Evolutionary conservation across 1,139 yeast genomes (phyloP).

Genomic region (Magnusiomyces tetraspermus): DNA sequence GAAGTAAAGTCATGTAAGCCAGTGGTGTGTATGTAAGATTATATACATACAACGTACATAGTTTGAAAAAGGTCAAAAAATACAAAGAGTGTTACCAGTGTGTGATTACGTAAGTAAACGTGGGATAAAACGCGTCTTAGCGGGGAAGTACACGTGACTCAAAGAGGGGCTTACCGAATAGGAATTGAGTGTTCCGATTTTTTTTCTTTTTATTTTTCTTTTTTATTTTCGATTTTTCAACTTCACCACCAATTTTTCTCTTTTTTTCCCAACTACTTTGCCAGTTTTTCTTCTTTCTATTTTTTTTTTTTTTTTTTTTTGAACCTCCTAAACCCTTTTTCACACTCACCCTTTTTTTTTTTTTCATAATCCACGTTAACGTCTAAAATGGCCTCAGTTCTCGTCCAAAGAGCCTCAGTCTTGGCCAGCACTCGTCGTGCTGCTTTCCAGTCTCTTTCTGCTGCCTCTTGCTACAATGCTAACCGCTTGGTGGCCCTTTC

Average conservation of each 20-base stretch:
- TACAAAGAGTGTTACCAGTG: too few species aligned
- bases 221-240: too few species aligned
- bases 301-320: not conserved
- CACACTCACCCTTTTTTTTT: not conserved
- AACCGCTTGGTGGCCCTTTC: not conserved
- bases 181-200: too few species aligned
- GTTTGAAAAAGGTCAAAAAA: too few species aligned
- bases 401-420: conserved; percentile 17
- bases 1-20: too few species aligned
- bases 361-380: not conserved
- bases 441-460: conserved; percentile 2
- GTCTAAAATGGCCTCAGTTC: conserved; percentile 20
- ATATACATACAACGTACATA: too few species aligned
- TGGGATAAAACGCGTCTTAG: too few species aligned
- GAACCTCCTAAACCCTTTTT: not conserved
- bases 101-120: too few species aligned
- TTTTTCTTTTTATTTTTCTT: too few species aligned
- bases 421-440: conserved; percentile 16
- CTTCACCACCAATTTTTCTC: not conserved
- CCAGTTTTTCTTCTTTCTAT: not conserved
- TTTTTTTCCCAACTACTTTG: not conserved
- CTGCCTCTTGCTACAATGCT: not conserved
- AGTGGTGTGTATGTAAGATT: too few species aligned
- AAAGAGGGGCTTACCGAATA: too few species aligned
- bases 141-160: too few species aligned